phyloP scores from a whole-genome alignment of 805 yeast genomes.

The Ascoidea asiatica region DNA sequence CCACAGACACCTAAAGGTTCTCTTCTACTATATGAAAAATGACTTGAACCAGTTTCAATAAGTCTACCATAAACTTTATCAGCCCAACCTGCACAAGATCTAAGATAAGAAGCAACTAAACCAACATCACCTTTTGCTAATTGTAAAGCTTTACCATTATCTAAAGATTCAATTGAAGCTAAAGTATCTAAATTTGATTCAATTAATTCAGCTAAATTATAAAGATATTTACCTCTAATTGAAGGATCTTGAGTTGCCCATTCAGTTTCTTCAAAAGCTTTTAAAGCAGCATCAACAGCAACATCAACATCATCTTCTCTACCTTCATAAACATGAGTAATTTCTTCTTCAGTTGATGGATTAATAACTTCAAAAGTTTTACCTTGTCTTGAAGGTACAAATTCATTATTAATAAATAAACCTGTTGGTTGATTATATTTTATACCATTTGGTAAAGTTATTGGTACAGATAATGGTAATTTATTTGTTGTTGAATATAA shows the following conservation, averaged over 20 bases:
- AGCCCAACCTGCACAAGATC: constrained; percentile 64
- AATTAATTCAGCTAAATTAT: constrained; percentile 54
- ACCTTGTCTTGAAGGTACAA: constrained; percentile 41
- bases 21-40: constrained; percentile 51
- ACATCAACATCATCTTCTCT: constrained; percentile 49
- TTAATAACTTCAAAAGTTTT: constrained; percentile 40
- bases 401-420: constrained; percentile 78
- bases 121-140: constrained; percentile 57
- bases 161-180: constrained; percentile 58
- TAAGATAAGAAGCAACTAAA: constrained; percentile 48
- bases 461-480: constrained; percentile 30
- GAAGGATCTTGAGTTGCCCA: constrained; percentile 53
- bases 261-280: constrained; percentile 37
- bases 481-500: constrained; percentile 20
- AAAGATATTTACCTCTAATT: constrained; percentile 36
- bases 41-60: constrained; percentile 47
- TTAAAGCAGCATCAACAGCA: constrained; percentile 56
- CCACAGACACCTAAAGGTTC: constrained; percentile 79
- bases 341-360: constrained; percentile 51
- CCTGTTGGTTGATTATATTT: constrained; percentile 76
- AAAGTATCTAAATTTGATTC: constrained; percentile 51
- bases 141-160: constrained; percentile 63
- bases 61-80: constrained; percentile 56
- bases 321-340: constrained; percentile 46
- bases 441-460: constrained; percentile 53